phyloP scores from a whole-genome alignment of 208 protist species.

The Trichomonas gallinae region DNA sequence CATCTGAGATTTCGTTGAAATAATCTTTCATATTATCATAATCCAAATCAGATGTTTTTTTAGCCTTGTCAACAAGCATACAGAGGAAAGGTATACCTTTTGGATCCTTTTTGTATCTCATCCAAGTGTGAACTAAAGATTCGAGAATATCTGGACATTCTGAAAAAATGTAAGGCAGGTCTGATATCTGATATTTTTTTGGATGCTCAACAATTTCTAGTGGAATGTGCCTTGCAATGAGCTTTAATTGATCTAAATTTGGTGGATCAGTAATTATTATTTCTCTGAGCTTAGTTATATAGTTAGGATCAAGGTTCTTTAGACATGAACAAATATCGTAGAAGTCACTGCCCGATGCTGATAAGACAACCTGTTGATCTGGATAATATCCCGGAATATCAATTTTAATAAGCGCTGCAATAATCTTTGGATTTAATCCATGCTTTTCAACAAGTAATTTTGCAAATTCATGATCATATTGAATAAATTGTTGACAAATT shows the following conservation, averaged over 20 bases:
- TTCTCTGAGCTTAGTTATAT: neutral
- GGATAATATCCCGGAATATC: neutral
- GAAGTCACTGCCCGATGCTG: neutral
- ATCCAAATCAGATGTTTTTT: neutral
- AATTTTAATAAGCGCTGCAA: neutral
- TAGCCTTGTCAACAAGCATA: neutral
- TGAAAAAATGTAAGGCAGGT: neutral
- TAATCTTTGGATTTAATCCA: neutral
- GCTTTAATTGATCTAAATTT: neutral
- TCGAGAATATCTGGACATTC: neutral
- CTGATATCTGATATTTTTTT: neutral
- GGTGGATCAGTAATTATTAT: neutral
- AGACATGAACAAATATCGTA: neutral
- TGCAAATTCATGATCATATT: neutral
- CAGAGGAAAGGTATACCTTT: neutral
- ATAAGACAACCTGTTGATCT: neutral
- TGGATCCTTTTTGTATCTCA: neutral
- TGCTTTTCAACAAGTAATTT: neutral
- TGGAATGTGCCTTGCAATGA: neutral
- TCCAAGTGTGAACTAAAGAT: neutral
- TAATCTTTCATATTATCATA: neutral
- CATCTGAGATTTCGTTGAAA: neutral
- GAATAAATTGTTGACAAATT: neutral
- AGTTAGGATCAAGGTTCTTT: neutral
- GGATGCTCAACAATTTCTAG: neutral